Base-by-base conservation (phyloP, 352 stramenopile species). In the Phytophthora fragariaefolia region DNA sequence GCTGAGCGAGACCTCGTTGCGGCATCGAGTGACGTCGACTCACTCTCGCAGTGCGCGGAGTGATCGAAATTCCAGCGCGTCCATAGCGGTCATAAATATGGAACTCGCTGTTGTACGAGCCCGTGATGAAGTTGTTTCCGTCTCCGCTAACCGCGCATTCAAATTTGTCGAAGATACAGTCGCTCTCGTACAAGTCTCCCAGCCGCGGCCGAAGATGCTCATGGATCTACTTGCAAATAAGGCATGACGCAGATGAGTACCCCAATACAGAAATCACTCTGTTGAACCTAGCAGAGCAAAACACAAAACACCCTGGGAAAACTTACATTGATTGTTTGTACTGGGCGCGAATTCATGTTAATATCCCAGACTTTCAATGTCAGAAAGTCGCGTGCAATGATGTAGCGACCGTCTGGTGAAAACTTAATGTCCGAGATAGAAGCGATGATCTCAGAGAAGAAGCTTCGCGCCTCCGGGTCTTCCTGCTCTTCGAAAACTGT, bases 161-260 rank as follows among this genome's bases (percentile, higher is more conserved):
- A 67, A 99, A 99, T 73, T 98, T 99, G 85, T 99, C 96, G 66
- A 99, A 99, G 59, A 99, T 98, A 66, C 88, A 97, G 71, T 99
- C 96, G 60, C 91, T 98, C 55, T 98, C 95, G 76, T 98, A 99
- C 5, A 98, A 65, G 58, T 98, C 89, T 20, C 80, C 82, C 26
- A 99, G 74, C 15, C 90, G 77, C 8, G 86, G 76, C 45, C 89
- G 89, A 62, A 99, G 79, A 48, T 98, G 89, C 50, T 98, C 94
- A 66, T 99, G 95, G 47, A 96, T 94, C 87, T 96, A 60, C 7
- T 43, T n/a, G 28, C 49, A 51, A 50, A 42, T n/a, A n/a, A n/a
- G n/a, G n/a, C n/a, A n/a, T n/a, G n/a, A n/a, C n/a, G n/a, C n/a
- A n/a, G n/a, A n/a, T n/a, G n/a, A n/a, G n/a, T n/a, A n/a, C n/a